Base-by-base conservation (phyloP, 129 eudicot genomes). In the Flaveria bidentis region DNA sequence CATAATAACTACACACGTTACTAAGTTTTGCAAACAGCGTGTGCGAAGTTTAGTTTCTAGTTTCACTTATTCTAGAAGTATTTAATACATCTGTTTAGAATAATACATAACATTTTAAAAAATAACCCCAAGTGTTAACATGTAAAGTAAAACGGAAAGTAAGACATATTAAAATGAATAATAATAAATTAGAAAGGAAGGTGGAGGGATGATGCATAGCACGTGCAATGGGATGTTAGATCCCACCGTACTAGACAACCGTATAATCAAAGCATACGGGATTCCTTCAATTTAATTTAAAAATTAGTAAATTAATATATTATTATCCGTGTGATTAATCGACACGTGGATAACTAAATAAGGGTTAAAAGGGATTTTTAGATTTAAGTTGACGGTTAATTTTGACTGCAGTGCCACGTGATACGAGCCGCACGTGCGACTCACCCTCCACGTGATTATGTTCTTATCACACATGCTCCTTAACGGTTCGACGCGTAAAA, bases 371-470 rank as follows among this genome's bases (percentile, higher is more conserved):
- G 6, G 66, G 46, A 76, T 58, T 62, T 49, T 84, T 76, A 68
- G 69, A 67, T 41, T 61, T 45, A 56, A 15, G 50, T 67, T 41
- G 49, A 36, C 64, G 58, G 85, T 69, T 76, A 72, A 15, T 49
- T 63, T 71, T 74, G 61, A 53, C 77, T 79, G 85, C 72, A 72
- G 72, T 79, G 20, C 26, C 73, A 45, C 46, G 80, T 81, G 84
- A 77, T 62, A 77, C 92, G 81, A 87, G 14, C 57, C 84, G 84
- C 89, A 82, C 87, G 86, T 87, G 92, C 82, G 89, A 80, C 84
- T 75, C 76, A 62, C 22, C 25, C 68, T 69, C 33, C 87, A 87
- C 85, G 87, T 85, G 87, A 82, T 42, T 51, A 73, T 68, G 86
- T 80, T 75, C 84, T 63, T 78, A 14, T 62, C 53, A 11, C 84